Percentiles rank a stretch among this genome's conserved stretches.
phyloP scores from a whole-genome alignment of 2,329 filamentous ascomycete species.

The Neonectria magnoliae region DNA sequence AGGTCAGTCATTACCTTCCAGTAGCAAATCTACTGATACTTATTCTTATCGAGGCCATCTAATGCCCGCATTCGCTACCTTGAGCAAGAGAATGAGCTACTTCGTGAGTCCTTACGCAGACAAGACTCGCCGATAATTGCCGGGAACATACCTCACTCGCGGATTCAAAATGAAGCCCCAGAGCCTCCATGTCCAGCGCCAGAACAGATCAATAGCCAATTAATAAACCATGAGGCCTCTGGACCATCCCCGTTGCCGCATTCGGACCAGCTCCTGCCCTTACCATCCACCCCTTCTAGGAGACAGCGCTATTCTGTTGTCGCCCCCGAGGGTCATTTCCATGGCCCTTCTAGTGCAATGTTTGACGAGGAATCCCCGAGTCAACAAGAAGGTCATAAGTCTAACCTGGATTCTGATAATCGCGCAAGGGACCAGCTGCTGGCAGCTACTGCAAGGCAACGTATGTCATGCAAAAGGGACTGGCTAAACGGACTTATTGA shows the following conservation, averaged over 20 bases:
- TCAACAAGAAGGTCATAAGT: background rate
- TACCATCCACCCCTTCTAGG: background rate
- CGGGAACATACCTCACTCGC: background rate
- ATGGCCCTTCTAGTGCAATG: constrained; percentile 35
- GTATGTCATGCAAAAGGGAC: constrained; percentile 7
- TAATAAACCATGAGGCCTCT: background rate
- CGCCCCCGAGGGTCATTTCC: constrained; percentile 35
- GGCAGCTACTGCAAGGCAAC: constrained; percentile 29
- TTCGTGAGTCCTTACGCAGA: constrained; percentile 43
- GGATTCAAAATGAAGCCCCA: background rate
- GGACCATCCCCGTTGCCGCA: background rate
- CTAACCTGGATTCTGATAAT: background rate
- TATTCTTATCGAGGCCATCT: constrained; percentile 10
- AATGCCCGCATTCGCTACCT: constrained; percentile 48
- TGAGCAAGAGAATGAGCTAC: constrained; percentile 49
- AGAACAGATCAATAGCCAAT: background rate
- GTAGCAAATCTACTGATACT: no score
- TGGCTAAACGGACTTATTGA: background rate
- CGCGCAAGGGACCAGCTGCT: constrained; percentile 26
- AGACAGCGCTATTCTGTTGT: background rate
- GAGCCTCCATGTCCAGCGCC: background rate
- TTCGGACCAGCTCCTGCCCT: background rate
- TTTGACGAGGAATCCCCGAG: constrained; percentile 7
- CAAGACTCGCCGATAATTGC: background rate
- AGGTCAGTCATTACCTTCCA: constrained; percentile 16